Percentiles rank a stretch among this genome's conserved stretches.
Conservation (phyloP, 148 eudicot species). For the Simmondsia chinensis region DNA sequence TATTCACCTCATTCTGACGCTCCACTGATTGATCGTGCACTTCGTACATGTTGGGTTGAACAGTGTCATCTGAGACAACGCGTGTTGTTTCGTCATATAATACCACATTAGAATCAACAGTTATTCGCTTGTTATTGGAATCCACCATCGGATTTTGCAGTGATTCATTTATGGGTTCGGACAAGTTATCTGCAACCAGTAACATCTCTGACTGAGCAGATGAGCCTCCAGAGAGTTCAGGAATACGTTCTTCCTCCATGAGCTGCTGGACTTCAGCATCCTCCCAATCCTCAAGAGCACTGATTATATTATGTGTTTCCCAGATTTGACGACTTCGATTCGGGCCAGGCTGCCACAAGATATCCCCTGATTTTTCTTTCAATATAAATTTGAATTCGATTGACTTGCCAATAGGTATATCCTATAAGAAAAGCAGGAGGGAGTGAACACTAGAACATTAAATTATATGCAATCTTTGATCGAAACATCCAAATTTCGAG, state of each 20-base stretch:
- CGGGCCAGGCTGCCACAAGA: slow-evolving; percentile 55
- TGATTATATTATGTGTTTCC: slow-evolving; percentile 30
- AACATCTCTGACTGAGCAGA: background rate
- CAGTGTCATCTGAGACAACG: too few species aligned
- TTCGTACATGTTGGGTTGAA: too few species aligned
- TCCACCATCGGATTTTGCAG: too few species aligned
- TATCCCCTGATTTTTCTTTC: slow-evolving; percentile 16
- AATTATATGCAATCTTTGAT: background rate
- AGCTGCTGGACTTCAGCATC: slow-evolving; percentile 25
- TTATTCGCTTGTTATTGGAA: slow-evolving; percentile 1
- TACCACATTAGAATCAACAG: background rate
- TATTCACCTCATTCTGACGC: too few species aligned
- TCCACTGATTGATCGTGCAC: too few species aligned
- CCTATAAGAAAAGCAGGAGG: slow-evolving; percentile 16
- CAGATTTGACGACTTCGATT: slow-evolving; percentile 38
- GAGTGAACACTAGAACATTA: background rate
- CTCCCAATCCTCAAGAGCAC: slow-evolving; percentile 46
- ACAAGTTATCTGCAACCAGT: slow-evolving; percentile 7
- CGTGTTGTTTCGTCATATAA: background rate
- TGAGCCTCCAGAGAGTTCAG: background rate
- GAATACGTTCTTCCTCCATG: slow-evolving; percentile 17
- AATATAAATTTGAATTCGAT: slow-evolving; percentile 49
- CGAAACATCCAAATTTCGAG: background rate
- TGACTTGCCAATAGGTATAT: slow-evolving; percentile 33
- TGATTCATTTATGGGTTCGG: background rate